Percentiles rank a stretch among this genome's conserved stretches.
These are phyloP conservation scores for Eucalyptus curtisii DNA, from an alignment of 345 rosid species.

Conservation along the genomic window DNA sequence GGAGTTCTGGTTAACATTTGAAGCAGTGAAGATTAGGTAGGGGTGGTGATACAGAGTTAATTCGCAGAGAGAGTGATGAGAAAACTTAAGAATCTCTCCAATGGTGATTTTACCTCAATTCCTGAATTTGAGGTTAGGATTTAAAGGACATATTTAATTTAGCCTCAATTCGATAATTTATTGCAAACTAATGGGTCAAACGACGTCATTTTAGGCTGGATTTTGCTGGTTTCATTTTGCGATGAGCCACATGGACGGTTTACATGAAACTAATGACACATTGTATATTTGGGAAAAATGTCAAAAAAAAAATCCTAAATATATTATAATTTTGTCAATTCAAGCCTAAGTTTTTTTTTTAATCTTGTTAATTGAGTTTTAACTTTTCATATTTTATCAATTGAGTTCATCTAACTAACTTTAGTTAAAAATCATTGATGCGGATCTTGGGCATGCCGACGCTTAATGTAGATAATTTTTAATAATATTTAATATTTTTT, in stretches of 20 bases:
- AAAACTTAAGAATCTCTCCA: background rate
- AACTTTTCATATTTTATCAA: no score
- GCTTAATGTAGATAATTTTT: rapidly evolving
- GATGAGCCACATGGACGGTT: background rate
- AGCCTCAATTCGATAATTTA: background rate
- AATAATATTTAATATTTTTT: no score
- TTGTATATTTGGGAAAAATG: background rate
- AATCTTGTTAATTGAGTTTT: no score
- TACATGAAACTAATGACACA: background rate
- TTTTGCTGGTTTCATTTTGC: background rate
- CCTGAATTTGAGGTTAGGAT: background rate
- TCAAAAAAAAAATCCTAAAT: no score
- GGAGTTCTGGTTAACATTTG: background rate
- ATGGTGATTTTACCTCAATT: background rate
- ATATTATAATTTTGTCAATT: no score
- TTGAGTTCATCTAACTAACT: no score
- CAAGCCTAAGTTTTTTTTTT: no score
- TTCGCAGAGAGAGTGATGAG: background rate
- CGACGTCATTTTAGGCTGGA: background rate
- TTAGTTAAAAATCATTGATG: no score
- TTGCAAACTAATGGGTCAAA: background rate
- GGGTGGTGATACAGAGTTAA: background rate
- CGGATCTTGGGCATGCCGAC: rapidly evolving
- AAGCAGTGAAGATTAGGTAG: background rate
- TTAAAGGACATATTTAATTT: background rate